A percentile compares a stretch with the other conserved stretches of the same genome.
Conservation (phyloP, 2,329 filamentous ascomycete genomes). For the Cladosporium sphaerospermum region DNA sequence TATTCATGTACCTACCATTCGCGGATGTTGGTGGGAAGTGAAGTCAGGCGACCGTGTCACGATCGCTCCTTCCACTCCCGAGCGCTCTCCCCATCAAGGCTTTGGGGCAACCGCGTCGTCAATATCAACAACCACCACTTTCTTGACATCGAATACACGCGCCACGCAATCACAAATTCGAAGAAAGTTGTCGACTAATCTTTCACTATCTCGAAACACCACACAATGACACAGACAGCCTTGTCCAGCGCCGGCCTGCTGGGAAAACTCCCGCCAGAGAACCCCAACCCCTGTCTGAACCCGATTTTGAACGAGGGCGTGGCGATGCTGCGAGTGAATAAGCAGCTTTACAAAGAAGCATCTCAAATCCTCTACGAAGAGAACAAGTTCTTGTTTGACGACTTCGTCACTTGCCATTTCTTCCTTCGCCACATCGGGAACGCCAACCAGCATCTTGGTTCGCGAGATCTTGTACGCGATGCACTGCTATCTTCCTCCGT, state of each 20-base stretch:
- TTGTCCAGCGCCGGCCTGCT: background rate
- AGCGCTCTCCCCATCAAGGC: too few species aligned
- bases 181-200: background rate
- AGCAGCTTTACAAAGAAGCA: background rate
- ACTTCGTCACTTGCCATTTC: background rate
- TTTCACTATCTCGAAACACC: background rate
- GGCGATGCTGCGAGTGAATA: background rate
- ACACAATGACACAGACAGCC: background rate
- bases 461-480: background rate
- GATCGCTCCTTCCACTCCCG: too few species aligned
- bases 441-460: background rate
- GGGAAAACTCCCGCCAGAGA: constrained; percentile 1
- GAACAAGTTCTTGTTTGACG: background rate
- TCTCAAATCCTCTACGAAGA: background rate
- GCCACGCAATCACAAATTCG: background rate
- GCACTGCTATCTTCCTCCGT: too few species aligned
- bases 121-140: too few species aligned
- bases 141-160: background rate
- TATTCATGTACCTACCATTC: too few species aligned
- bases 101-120: too few species aligned
- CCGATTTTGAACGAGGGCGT: background rate
- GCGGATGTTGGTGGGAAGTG: too few species aligned
- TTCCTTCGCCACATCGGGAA: background rate
- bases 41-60: too few species aligned
- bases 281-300: background rate